Evolutionary conservation across 768 basidiomycete genomes (phyloP), one percentile per base, ranked within the genome.

Genomic region (Royoungia palumana): DNA sequence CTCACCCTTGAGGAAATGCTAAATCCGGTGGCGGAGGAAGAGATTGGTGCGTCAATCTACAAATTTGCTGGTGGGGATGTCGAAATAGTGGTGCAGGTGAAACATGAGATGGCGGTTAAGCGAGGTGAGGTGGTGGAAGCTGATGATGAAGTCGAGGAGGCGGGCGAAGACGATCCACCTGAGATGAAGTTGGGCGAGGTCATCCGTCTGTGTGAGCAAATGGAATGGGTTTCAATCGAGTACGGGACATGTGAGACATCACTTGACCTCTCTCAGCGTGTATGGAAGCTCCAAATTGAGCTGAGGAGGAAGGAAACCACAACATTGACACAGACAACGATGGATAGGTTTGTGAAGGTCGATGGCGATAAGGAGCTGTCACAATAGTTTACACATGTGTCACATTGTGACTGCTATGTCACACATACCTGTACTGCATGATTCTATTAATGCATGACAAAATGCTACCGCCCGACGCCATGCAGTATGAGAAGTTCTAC

Each of bases 401-500:
- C 41, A 37, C 41, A n/a, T 14, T 5, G n/a, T n/a, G n/a, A 25
- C 24, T 8, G 8, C 8, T 5, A 25, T 25, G 24, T 25, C 24
- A 25, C 8, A 8, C 24, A 25, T 25, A 25, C 20, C 19, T 35
- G 13, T 3, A 16, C 16, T 50, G 49, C 43, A 50, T 45, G 34
- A 22, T 12, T 11, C 27, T 50, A 10, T 24, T 45, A 50, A 41
- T 45, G 49, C 49, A 50, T 50, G 5, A 17, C 10, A 6, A 50
- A 24, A 16, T 17, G 7, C 10, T 2, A 12, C 42, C 20, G 21
- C 49, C 49, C 44, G 20, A 50, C 14, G 12, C 19, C 19, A 50
- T 50, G 43, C 49, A 41, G 35, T 50, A 50, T 50, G 43, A 50
- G 49, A 5, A 50, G 17, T 38, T 50, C 20, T 39, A 50, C 49